phyloP scores from a whole-genome alignment of 1,284 basidiomycete species.

The Sphaerobolus stellatus region DNA sequence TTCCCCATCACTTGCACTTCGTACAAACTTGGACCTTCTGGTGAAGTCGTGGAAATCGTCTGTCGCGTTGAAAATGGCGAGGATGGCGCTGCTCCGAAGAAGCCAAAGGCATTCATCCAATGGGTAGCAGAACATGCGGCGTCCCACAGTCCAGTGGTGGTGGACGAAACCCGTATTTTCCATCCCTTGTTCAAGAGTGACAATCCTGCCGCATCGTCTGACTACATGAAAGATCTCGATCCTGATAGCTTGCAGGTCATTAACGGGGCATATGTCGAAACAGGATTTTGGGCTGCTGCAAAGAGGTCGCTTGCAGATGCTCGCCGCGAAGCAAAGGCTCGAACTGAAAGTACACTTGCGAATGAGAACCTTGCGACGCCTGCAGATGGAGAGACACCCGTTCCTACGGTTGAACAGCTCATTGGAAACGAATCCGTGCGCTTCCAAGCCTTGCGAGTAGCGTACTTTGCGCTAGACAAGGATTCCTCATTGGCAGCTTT shows the following conservation, averaged over 20 bases:
- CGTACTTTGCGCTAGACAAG: constrained; percentile 93
- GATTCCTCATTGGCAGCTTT: constrained; percentile 71
- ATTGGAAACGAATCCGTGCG: constrained; percentile 92
- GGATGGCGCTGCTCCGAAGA: constrained; percentile 52
- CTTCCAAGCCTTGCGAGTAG: constrained; percentile 96
- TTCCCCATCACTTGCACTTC: constrained; percentile 92
- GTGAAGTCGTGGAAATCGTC: constrained; percentile 76
- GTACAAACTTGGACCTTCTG: constrained; percentile 74
- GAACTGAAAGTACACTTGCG: constrained; percentile 64
- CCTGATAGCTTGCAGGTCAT: constrained; percentile 78
- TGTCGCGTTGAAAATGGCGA: constrained; percentile 74
- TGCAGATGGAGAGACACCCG: constrained; percentile 50
- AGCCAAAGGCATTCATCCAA: constrained; percentile 96
- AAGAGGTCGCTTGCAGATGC: constrained; percentile 69
- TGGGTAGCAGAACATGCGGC: constrained; percentile 91
- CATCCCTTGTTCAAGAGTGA: constrained; percentile 93
- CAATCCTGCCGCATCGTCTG: constrained; percentile 70
- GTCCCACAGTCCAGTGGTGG: constrained; percentile 75
- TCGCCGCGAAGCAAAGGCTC: constrained; percentile 59
- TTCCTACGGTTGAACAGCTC: constrained; percentile 76
- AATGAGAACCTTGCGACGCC: constrained; percentile 40
- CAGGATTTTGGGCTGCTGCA: constrained; percentile 87
- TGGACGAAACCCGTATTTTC: constrained; percentile 93
- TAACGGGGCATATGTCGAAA: constrained; percentile 81
- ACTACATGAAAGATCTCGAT: constrained; percentile 80